A percentile compares a stretch with the other conserved stretches of the same genome.
These are phyloP conservation scores for Artomyces pyxidatus DNA, from an alignment of 768 basidiomycete species.

Conservation along the genomic window DNA sequence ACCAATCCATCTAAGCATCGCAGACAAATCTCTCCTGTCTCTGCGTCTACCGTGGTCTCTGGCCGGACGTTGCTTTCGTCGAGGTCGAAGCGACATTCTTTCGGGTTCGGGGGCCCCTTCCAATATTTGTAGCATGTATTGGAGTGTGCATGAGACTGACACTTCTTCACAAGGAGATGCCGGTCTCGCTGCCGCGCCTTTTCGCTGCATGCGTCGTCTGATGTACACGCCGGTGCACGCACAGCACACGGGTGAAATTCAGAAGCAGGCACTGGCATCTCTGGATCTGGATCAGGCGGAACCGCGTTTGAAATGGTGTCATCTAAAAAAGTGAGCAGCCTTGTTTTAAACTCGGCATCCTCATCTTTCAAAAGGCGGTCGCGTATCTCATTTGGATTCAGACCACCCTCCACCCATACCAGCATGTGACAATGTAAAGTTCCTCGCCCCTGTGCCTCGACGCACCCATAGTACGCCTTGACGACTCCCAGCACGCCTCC, in stretches of 20 bases:
- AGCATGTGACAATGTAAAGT: conserved; percentile 35
- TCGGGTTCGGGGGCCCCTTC: conserved; percentile 16
- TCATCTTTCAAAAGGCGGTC: conserved; percentile 1
- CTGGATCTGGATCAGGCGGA: conserved; percentile 14
- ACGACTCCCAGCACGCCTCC: conserved; percentile 28
- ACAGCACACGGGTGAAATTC: not conserved
- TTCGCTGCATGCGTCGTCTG: not conserved
- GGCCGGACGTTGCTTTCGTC: conserved; percentile 4
- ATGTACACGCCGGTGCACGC: not conserved
- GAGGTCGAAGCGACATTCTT: conserved; percentile 24
- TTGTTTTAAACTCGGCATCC: conserved; percentile 13
- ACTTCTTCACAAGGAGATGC: conserved; percentile 17
- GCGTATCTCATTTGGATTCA: not conserved
- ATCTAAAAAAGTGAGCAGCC: conserved; percentile 20
- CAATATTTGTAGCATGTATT: conserved; percentile 34
- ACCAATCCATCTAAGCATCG: conserved; percentile 31
- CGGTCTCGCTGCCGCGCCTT: not conserved
- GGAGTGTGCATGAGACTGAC: conserved; percentile 27
- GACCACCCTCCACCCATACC: conserved; percentile 28
- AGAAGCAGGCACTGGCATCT: not conserved
- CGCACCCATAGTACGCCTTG: conserved; percentile 32
- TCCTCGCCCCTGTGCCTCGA: conserved; percentile 32
- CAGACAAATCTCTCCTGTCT: conserved; percentile 27
- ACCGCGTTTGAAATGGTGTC: conserved; percentile 22
- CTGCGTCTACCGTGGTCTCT: conserved; percentile 20